Conservation (phyloP, 2,329 filamentous ascomycete species). For the Pseudogymnoascus sp. region DNA sequence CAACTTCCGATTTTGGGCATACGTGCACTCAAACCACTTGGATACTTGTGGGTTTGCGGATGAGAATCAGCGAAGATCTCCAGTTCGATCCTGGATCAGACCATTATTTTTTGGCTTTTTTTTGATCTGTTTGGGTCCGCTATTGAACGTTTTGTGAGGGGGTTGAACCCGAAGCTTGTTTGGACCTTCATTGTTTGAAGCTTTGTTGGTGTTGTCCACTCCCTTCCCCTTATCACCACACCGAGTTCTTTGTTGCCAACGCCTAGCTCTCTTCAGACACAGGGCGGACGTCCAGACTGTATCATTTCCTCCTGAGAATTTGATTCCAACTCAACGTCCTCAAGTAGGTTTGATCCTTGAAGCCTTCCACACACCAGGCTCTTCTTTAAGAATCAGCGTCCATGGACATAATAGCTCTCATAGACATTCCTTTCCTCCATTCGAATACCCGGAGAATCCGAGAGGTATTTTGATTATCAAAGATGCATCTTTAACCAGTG, state of each 20-base stretch:
- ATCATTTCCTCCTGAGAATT: not conserved
- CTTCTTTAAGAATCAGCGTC: not conserved
- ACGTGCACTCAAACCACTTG: not conserved
- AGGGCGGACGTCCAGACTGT: not conserved
- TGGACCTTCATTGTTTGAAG: not conserved
- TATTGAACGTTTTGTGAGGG: not conserved
- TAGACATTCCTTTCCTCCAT: not conserved
- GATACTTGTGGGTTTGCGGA: not conserved
- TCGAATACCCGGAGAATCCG: not conserved
- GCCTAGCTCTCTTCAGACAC: not conserved
- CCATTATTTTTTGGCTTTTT: not conserved
- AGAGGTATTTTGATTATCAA: not conserved
- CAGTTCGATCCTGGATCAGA: not conserved
- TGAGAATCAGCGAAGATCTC: conserved; percentile 3
- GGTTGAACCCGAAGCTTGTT: not conserved
- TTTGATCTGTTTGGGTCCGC: not conserved
- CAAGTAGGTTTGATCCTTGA: not conserved
- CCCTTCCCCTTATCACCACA: not conserved
- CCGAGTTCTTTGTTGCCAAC: not conserved
- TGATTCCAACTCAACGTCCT: not conserved
- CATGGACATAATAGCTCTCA: not conserved
- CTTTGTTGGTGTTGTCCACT: not conserved
- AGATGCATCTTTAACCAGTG: not conserved
- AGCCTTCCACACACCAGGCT: not conserved
- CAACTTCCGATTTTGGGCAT: conserved; percentile 5